Percentiles rank a stretch among this genome's conserved stretches.
These are phyloP conservation scores for Syzygium aqueum DNA, from an alignment of 345 rosid species.

Conservation along the genomic window DNA sequence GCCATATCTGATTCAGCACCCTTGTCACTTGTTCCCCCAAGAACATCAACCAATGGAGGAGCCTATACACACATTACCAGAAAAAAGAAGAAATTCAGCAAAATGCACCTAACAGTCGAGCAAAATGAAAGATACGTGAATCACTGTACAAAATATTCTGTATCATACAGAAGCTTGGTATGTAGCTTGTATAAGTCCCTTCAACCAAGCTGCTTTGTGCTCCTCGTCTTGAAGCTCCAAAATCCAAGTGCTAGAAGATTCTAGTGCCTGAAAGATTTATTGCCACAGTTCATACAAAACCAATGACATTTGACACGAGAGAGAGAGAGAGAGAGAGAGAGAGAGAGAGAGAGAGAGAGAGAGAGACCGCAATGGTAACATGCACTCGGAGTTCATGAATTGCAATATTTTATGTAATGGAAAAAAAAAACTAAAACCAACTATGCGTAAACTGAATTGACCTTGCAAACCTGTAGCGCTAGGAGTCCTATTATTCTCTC, in stretches of 20 bases:
- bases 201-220: slow-evolving; percentile 77
- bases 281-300: not conserved
- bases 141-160: not conserved
- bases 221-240: slow-evolving; percentile 65
- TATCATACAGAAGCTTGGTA: slow-evolving; percentile 88
- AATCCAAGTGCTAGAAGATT: slow-evolving; percentile 88
- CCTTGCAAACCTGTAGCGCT: not conserved
- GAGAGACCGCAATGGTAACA: not conserved
- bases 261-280: slow-evolving; percentile 55
- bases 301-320: not conserved
- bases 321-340: not conserved
- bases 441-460: not conserved
- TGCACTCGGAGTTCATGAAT: not conserved
- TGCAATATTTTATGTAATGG: not conserved
- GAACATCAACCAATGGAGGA: slow-evolving; percentile 57
- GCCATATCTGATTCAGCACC: slow-evolving; percentile 28
- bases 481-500: not conserved
- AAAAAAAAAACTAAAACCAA: not conserved
- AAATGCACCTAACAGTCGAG: not conserved
- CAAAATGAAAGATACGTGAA: slow-evolving; percentile 1
- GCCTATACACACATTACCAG: slow-evolving; percentile 22
- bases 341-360: not conserved
- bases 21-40: slow-evolving; percentile 40
- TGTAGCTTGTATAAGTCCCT: slow-evolving; percentile 79
- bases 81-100: slow-evolving; percentile 2